Evolutionary conservation across 164 flowering plant species (phyloP).

Genomic region (Stephania cephalantha): DNA sequence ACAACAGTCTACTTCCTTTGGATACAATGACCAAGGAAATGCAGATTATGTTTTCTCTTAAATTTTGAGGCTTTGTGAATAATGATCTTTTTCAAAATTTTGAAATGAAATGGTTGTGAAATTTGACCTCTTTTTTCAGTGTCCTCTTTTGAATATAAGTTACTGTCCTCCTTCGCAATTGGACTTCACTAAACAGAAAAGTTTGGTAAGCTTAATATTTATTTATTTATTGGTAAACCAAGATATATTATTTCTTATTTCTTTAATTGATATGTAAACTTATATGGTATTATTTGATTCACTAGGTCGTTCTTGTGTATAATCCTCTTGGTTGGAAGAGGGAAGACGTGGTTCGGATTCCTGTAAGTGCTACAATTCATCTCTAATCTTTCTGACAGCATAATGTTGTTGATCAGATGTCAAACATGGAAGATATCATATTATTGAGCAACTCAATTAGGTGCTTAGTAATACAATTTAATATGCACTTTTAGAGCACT

Average conservation of each 20-base stretch:
- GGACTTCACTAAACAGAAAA: slow-evolving; percentile 44
- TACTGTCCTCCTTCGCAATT: slow-evolving; percentile 87
- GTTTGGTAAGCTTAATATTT: slow-evolving; percentile 45
- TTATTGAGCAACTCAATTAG: not conserved
- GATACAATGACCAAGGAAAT: not conserved
- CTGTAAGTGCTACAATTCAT: slow-evolving; percentile 46
- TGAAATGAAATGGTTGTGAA: slow-evolving; percentile 3
- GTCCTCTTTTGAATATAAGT: slow-evolving; percentile 85
- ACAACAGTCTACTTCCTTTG: not conserved
- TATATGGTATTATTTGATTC: slow-evolving; percentile 6
- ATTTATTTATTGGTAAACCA: not conserved
- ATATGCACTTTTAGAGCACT: not conserved
- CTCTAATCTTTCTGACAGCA: not conserved
- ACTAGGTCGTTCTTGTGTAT: slow-evolving; percentile 68
- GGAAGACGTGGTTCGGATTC: slow-evolving; percentile 66
- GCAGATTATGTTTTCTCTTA: not conserved
- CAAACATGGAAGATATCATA: not conserved
- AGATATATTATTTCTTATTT: not conserved
- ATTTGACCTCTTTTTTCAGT: slow-evolving; percentile 39
- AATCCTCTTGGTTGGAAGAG: slow-evolving; percentile 95
- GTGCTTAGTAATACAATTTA: not conserved
- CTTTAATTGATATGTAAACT: slow-evolving; percentile 1
- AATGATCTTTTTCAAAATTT: not conserved
- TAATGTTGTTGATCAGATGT: not conserved
- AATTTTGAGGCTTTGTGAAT: slow-evolving; percentile 2